These are phyloP conservation scores for Paramyrothecium sp. DNA, from an alignment of 2,329 filamentous ascomycete genomes.

Conservation along the genomic window DNA sequence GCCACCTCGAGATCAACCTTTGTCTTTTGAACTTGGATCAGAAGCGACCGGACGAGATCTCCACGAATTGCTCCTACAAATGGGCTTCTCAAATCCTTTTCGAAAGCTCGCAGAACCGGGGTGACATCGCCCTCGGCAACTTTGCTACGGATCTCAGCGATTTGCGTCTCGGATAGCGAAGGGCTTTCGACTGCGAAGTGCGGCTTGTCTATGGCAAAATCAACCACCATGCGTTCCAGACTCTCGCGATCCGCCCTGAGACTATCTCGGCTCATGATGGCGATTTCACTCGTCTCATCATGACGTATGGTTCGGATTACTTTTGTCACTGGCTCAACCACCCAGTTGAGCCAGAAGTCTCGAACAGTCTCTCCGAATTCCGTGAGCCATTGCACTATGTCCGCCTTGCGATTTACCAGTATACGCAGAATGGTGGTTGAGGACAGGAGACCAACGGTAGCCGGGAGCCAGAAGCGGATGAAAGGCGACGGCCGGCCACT, in stretches of 20 bases:
- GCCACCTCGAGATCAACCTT: constrained; percentile 98
- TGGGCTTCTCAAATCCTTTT: constrained; percentile 80
- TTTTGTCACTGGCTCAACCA: constrained; percentile 79
- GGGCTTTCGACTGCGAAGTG: constrained; percentile 50
- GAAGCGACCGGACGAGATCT: constrained; percentile 82
- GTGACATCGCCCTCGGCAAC: constrained; percentile 92
- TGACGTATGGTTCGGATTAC: constrained; percentile 91
- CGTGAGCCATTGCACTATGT: constrained; percentile 76
- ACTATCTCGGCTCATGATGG: constrained; percentile 93
- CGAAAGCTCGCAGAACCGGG: constrained; percentile 85
- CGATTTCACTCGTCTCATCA: constrained; percentile 88
- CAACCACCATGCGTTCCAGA: constrained; percentile 95
- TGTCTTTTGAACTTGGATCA: constrained; percentile 98
- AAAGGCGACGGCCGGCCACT: constrained; percentile 75
- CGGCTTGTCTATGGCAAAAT: constrained; percentile 86
- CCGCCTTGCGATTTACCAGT: constrained; percentile 69
- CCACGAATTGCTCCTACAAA: constrained; percentile 80
- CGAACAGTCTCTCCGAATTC: constrained; percentile 76
- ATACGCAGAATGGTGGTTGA: constrained; percentile 85
- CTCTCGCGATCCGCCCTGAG: constrained; percentile 87
- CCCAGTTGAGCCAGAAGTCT: constrained; percentile 97
- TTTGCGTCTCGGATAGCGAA: constrained; percentile 64
- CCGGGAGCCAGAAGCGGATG: constrained; percentile 87
- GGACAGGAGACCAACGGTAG: constrained; percentile 69
- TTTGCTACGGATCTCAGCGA: constrained; percentile 72